Percentiles rank a stretch among this genome's conserved stretches.
These are phyloP conservation scores for Trichoderma simmonsii DNA, from an alignment of 2,329 filamentous ascomycete genomes.

Conservation along the genomic window DNA sequence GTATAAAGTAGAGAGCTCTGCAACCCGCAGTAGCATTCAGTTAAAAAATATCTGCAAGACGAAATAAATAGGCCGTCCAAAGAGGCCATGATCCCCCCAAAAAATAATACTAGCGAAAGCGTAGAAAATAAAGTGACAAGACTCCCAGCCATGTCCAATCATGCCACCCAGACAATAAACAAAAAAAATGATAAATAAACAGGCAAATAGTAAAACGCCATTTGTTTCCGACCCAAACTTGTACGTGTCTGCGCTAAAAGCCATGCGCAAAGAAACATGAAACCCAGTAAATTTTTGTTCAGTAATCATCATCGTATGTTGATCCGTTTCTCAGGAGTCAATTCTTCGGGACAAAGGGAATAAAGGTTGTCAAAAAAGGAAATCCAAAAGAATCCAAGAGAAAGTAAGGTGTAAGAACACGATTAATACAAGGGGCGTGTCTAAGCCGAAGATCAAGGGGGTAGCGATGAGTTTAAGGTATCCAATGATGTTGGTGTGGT, in stretches of 20 bases:
- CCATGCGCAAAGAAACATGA: background rate
- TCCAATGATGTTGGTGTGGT: background rate
- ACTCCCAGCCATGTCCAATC: background rate
- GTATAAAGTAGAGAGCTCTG: background rate
- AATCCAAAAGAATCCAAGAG: background rate
- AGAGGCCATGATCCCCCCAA: background rate
- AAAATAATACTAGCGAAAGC: background rate
- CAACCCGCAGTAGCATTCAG: background rate
- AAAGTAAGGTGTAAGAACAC: background rate
- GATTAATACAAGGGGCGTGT: background rate
- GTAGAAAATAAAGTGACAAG: background rate
- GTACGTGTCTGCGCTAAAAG: background rate
- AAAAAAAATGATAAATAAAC: background rate
- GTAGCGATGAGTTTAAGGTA: background rate
- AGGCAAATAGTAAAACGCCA: background rate
- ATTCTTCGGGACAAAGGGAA: slow-evolving; percentile 13
- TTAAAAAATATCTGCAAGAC: background rate
- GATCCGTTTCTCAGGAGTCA: background rate
- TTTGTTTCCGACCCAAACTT: background rate
- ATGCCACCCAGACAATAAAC: background rate
- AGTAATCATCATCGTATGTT: slow-evolving; percentile 13
- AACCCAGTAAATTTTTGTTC: slow-evolving; percentile 6
- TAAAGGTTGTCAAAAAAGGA: background rate
- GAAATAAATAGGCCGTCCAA: background rate
- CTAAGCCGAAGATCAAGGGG: background rate